phyloP scores from a whole-genome alignment of 768 basidiomycete genomes.

The Infundibulicybe gibba region DNA sequence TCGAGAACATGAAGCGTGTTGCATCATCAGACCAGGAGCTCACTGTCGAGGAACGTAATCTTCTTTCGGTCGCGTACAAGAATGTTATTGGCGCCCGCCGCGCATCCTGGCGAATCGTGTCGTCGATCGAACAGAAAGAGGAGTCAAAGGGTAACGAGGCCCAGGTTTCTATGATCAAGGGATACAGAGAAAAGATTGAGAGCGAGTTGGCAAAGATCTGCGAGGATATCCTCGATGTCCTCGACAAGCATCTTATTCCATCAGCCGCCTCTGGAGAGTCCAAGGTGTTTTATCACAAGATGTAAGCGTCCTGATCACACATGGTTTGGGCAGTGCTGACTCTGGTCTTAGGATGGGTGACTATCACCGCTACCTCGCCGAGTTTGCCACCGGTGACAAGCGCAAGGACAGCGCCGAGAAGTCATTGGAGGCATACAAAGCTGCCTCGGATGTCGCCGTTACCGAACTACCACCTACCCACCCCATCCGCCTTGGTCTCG shows the following conservation, averaged over 20 bases:
- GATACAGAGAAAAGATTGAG: constrained; percentile 98
- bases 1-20: constrained; percentile 99
- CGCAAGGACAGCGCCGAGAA: constrained; percentile 97
- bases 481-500: constrained; percentile 97
- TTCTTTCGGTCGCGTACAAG: constrained; percentile 98
- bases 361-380: constrained; percentile 98
- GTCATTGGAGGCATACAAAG: constrained; percentile 96
- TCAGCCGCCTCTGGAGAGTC: constrained; percentile 96
- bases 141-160: constrained; percentile 97
- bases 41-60: constrained; percentile 97
- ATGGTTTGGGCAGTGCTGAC: constrained; percentile 2
- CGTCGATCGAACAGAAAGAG: constrained; percentile 99
- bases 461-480: constrained; percentile 95
- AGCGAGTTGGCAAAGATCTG: constrained; percentile 96
- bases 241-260: constrained; percentile 97
- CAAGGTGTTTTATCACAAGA: constrained; percentile 99
- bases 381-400: constrained; percentile 97
- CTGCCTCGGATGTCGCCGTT: constrained; percentile 94
- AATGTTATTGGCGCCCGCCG: constrained; percentile 98
- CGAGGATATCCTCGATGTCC: constrained; percentile 96
- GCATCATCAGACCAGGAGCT: constrained; percentile 97
- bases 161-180: constrained; percentile 96
- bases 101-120: constrained; percentile 97
- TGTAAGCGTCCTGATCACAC: constrained; percentile 42
- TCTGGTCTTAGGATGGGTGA: constrained; percentile 83